Evolutionary conservation across 225 moss, liverwort and hornwort species (phyloP).

Genomic region (Antitrichia curtipendula): DNA sequence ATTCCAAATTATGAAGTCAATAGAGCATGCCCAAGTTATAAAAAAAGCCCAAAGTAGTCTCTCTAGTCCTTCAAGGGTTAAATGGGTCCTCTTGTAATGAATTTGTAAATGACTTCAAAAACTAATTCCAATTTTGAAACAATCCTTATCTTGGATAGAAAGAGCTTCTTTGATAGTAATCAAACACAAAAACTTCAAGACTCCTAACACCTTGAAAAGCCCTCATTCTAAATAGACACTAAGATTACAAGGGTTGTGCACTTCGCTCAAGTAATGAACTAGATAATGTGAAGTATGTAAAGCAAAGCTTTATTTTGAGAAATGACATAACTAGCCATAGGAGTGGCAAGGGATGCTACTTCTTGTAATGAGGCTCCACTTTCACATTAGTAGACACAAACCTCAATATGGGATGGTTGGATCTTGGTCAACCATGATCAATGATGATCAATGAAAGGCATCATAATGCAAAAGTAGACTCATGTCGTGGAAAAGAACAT

Average conservation of each 20-base stretch:
- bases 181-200: not conserved
- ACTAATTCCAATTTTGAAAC: not conserved
- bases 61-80: not conserved
- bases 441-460: accelerated
- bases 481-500: too few species aligned
- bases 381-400: not conserved
- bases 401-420: not conserved
- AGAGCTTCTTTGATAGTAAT: not conserved
- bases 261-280: not conserved
- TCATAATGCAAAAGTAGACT: accelerated
- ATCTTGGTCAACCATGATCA: not conserved
- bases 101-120: accelerated
- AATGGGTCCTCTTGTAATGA: not conserved
- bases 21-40: accelerated
- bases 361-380: accelerated
- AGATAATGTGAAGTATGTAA: not conserved
- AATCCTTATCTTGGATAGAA: accelerated
- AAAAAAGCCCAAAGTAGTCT: accelerated
- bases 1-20: not conserved
- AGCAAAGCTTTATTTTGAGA: not conserved
- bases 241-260: not conserved
- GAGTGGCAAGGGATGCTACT: not conserved
- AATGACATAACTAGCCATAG: accelerated
- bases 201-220: not conserved
- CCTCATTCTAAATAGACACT: not conserved